phyloP scores from a whole-genome alignment of 257 asterid genomes.

The Nicotiana undulata region DNA sequence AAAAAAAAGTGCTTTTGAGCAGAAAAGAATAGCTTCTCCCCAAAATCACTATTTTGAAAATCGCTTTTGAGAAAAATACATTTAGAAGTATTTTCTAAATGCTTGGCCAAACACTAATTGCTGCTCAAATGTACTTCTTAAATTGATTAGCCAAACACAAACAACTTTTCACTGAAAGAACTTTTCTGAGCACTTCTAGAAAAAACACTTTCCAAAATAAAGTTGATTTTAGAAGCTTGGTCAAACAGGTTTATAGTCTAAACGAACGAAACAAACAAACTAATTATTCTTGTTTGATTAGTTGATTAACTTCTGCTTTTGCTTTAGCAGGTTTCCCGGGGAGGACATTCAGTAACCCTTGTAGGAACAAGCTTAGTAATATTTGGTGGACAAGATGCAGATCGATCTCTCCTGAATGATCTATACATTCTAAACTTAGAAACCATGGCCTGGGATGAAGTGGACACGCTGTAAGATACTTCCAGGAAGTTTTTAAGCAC shows the following conservation, averaged over 20 bases:
- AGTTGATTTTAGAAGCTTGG: too few relatives aligned
- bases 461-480: constrained; percentile 68
- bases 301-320: background rate
- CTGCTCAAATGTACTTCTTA: too few relatives aligned
- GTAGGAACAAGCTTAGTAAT: constrained; percentile 80
- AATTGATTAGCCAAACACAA: too few relatives aligned
- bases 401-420: constrained; percentile 82
- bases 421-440: constrained; percentile 93
- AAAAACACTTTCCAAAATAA: too few relatives aligned
- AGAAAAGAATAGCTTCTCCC: too few relatives aligned
- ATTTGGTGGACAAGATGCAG: constrained; percentile 96
- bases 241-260: background rate
- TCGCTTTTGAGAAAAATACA: too few relatives aligned
- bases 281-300: background rate
- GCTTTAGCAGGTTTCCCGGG: constrained; percentile 66
- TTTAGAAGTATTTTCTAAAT: too few relatives aligned
- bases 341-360: constrained; percentile 86
- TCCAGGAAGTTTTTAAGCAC: background rate
- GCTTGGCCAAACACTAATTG: too few relatives aligned
- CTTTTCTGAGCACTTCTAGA: too few relatives aligned
- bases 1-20: too few relatives aligned
- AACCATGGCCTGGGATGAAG: constrained; percentile 97
- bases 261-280: background rate
- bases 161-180: too few relatives aligned
- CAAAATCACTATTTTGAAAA: too few relatives aligned